Base-by-base conservation (phyloP, 352 stramenopile genomes). In the Phytophthora brassicae region DNA sequence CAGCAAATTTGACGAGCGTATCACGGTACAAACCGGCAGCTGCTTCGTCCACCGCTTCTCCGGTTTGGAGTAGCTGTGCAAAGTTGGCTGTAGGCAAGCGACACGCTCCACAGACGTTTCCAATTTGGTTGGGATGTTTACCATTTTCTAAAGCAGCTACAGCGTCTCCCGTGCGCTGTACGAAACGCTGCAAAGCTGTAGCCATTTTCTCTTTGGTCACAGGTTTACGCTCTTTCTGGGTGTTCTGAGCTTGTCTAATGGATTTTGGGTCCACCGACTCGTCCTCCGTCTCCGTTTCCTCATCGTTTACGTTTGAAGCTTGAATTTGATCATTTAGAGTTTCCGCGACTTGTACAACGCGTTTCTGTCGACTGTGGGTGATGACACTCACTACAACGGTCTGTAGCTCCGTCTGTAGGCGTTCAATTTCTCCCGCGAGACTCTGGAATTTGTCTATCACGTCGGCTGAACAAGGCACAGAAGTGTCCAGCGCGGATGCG, bases 271-370 rank as follows among this genome's bases (percentile, higher is more conserved):
- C 22, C 22, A 24, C 20, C 13, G 16, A 2, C 12, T 49, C 43
- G 43, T 49, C 43, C 22, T 49, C 43, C 13, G 43, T 35, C 43
- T 49, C 43, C 14, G 43, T 49, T 49, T 49, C 43, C 7, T 17
- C 22, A 7, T 49, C 43, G 7, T 20, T 31, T 5, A 47, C 41
- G 17, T 20, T 20, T 19, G 24, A 3, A 6, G 3, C 43, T 49
- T 33, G 43, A 14, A 20, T 22, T 20, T 20, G 4, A 14, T 20
- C 4, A 6, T 31, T 16, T 29, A 4, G 22, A 31, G 42, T 22
- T 17, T 47, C 42, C 1, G 19, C 2, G n/a, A 13, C 11, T 6
- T 9, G 22, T 17, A 8, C 3, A 14, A 49, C 43, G 11, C 6
- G 22, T 19, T 33, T 49, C 12, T 35, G 14, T 49, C 23, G 14